A percentile compares a stretch with the other conserved stretches of the same genome.
phyloP scores from a whole-genome alignment of 2,329 filamentous ascomycete species.

The Hypoxylon sp. region DNA sequence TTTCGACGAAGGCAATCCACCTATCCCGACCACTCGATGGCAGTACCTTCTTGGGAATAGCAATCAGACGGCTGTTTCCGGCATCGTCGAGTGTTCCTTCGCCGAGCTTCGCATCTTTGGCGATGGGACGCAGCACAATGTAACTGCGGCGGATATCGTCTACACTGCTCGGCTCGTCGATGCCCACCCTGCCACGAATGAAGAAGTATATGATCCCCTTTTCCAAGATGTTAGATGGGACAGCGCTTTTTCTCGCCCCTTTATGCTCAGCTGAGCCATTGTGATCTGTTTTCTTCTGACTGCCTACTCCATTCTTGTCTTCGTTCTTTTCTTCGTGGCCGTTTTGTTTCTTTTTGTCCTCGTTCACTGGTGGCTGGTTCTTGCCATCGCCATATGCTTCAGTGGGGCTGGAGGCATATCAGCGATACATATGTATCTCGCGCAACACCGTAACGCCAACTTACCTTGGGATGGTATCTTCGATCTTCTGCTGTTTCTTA shows the following conservation, averaged over 20 bases:
- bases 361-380: conserved; percentile 19
- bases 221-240: conserved; percentile 76
- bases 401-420: conserved; percentile 41
- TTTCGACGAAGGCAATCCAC: conserved; percentile 89
- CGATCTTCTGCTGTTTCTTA: conserved; percentile 67
- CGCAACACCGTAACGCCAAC: neutral
- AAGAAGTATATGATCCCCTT: conserved; percentile 96
- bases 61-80: conserved; percentile 78
- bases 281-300: conserved; percentile 62
- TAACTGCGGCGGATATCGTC: conserved; percentile 83
- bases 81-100: conserved; percentile 63
- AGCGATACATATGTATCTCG: conserved; percentile 22
- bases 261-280: conserved; percentile 48
- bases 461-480: conserved; percentile 62
- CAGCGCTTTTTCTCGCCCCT: conserved; percentile 53
- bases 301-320: conserved; percentile 60
- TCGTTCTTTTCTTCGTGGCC: conserved; percentile 49
- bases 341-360: conserved; percentile 10
- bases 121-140: conserved; percentile 83
- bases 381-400: conserved; percentile 47
- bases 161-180: conserved; percentile 77
- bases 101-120: conserved; percentile 76
- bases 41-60: conserved; percentile 87
- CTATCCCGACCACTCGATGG: conserved; percentile 77
- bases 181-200: conserved; percentile 81